Percentiles rank a stretch among this genome's conserved stretches.
phyloP scores from a whole-genome alignment of 163 green algal genomes.

The Scenedesmus sp. region DNA sequence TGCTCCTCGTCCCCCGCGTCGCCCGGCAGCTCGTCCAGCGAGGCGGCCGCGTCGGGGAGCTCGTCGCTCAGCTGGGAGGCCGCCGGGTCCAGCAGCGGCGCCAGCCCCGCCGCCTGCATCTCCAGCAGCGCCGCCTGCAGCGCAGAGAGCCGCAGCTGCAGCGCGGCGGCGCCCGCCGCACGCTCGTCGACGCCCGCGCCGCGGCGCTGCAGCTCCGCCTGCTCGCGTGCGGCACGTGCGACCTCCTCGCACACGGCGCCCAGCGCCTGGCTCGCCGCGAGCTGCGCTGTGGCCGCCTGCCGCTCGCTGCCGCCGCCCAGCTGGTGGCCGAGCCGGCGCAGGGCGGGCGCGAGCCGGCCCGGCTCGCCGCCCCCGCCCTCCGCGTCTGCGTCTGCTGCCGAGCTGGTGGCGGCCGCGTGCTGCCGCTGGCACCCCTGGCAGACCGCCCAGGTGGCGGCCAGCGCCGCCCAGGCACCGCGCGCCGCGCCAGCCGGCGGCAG shows the following conservation, averaged over 20 bases:
- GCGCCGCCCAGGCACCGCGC: background rate
- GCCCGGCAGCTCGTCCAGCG: conserved; percentile 12
- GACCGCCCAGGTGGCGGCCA: background rate
- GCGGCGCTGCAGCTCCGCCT: background rate
- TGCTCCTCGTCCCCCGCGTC: conserved; percentile 3
- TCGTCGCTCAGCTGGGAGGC: conserved; percentile 1
- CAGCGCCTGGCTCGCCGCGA: conserved; percentile 16
- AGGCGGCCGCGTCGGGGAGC: conserved; percentile 14
- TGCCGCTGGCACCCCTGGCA: background rate
- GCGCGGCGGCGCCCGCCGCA: background rate
- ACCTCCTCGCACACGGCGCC: background rate
- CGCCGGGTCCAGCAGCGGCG: conserved; percentile 5
- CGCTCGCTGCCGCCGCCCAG: background rate
- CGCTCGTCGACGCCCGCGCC: background rate
- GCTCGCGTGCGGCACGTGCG: background rate
- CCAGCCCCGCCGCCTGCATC: conserved; percentile 17
- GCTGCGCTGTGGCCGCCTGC: conserved; percentile 11
- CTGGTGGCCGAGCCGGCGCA: background rate
- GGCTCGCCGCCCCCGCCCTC: too few species aligned
- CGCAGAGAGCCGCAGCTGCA: conserved; percentile 2
- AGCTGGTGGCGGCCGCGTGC: too few species aligned
- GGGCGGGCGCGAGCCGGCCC: too few species aligned
- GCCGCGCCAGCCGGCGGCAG: background rate
- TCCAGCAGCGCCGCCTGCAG: conserved; percentile 12
- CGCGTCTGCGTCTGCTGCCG: too few species aligned